Evolutionary conservation across 2,329 filamentous ascomycete species (phyloP), one percentile per base, ranked within the genome.

Genomic region (Ophiostoma triangulosporum): DNA sequence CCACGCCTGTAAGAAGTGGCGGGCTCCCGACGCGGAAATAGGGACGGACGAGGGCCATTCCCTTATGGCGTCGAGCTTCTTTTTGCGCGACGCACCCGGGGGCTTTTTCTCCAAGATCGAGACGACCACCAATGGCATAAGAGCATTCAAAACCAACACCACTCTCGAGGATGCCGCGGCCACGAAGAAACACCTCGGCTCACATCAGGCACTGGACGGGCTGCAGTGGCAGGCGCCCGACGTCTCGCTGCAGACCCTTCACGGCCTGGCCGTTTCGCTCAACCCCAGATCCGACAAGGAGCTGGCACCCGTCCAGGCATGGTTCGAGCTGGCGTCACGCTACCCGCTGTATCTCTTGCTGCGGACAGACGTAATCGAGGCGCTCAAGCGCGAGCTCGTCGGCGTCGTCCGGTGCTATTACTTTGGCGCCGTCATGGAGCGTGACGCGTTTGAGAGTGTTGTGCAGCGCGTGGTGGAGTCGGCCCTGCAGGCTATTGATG

Each of bases 261-360:
- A 69, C 56, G 68, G 68, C n/a, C 68, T 77, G 2, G 73, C 74
- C 1, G 61, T 63, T 50, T 68, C 69, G 40, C 65, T 77, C 24
- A 73, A 70, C 60, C 65, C 68, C 3, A 15, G 48, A 1, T 65
- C 68, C 27, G 64, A 64, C 50, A 53, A 62, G 17, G 74, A 77
- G 61, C 60, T 77, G 36, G 70, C 74, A 27, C 74, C 75, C 15
- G 70, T 77, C 26, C 74, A 77, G 63, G 73, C 70, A 1, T 77
- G 74, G 74, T 78, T 77, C 61, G 74, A 77, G 66, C 67, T 77
- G 26, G 69, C 68, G 24, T 61, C 57, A 4, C 61, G 65, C 35
- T 75, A 71, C 58, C 68, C 70, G 22, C 57, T 64, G n/a, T 65
- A 58, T 11, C 52, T 66, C 15, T 63, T 75, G n/a, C 60, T 73